Evolutionary conservation across 495 filamentous ascomycete genomes (phyloP), one percentile per base, ranked within the genome.

Genomic region (Hypoxylon trugodes): DNA sequence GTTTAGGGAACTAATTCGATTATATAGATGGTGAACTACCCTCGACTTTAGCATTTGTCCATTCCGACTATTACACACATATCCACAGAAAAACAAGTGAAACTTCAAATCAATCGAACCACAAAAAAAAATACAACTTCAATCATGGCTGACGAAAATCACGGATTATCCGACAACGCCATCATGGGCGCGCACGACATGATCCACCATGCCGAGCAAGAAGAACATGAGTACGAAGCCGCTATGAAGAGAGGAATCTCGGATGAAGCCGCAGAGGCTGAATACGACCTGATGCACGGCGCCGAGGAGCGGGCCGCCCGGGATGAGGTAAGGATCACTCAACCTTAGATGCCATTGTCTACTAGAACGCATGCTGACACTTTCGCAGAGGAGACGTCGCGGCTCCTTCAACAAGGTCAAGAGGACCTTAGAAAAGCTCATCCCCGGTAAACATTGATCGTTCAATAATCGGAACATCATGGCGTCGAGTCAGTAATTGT

Each of bases 131-230:
- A 45, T n/a, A 51, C 38, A 59, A 45, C 7, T 24, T 41, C 32
- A 63, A 68, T 49, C 67, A 73, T 73, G 70, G 57, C 70, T 36
- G 50, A 53, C 45, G 63, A 70, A 55, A 60, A 53, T 5, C 70
- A 70, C 60, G 70, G 70, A 66, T 33, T 73, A 9, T 45, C 70
- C 6, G 70, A 73, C 28, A 38, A 37, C 12, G 63, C 70, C 19
- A 43, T 73, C 45, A 21, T 49, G 7, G 55, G 41, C 6, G 70
- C 70, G 21, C 70, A 73, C 61, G 67, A 70, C 65, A 70, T 73
- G 64, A 73, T 73, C 5, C 70, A 73, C 32, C 70, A 73, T 61
- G 70, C 70, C 45, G 70, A 73, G 28, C 67, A 70, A 52, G 70
- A 73, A 54, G 70, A 73, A 24, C 70, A 73, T 40, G 70, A 73